Evolutionary conservation across 2,329 filamentous ascomycete species (phyloP), one percentile per base, ranked within the genome.

Genomic region (Ophiocordyceps polyrhachis-furcata): DNA sequence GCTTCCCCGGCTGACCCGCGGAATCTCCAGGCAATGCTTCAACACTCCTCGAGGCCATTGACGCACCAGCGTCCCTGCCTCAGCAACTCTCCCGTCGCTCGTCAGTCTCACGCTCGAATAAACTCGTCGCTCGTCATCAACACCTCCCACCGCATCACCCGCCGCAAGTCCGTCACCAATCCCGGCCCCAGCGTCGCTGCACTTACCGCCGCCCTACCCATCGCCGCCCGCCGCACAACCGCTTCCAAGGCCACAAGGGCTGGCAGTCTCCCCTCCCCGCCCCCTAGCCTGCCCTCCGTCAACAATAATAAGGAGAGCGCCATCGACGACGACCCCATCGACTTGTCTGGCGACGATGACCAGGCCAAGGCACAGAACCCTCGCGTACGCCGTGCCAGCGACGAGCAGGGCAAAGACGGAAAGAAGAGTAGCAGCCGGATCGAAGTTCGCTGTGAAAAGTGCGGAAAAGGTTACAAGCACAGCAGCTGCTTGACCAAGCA

Each of bases 401-500:
- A 96, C 61, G 88, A 87, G 49, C 84, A 89, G 53, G 79, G 83
- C 56, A 93, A 91, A 65, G 80, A 82, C 54, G 83, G 89, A 56
- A 88, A 88, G 69, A 88, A 86, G 67, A 74, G 76, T 28, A 28
- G 25, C 63, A 83, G 77, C 67, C 76, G 79, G 58, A 78, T 80
- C 58, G 89, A 96, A 63, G 77, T 98, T 61, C 86, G 83, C 65
- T 98, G 91, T 70, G 86, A 94, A 62, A 89, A 88, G 67, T 98
- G 91, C 71, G 89, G 89, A 65, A 98, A 98, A 75, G 87, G 87
- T 68, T 98, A 98, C 78, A 98, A 98, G 79, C 91, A 98, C 75
- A 93, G 88, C 79, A 96, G 91, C 72, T 98, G 91, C 79, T 79
- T 98, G 73, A 93, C 85, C 63, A 98, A 96, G 78, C 91, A 98